Conservation (phyloP, 208 protist species). For the Pavlovales sp. region DNA sequence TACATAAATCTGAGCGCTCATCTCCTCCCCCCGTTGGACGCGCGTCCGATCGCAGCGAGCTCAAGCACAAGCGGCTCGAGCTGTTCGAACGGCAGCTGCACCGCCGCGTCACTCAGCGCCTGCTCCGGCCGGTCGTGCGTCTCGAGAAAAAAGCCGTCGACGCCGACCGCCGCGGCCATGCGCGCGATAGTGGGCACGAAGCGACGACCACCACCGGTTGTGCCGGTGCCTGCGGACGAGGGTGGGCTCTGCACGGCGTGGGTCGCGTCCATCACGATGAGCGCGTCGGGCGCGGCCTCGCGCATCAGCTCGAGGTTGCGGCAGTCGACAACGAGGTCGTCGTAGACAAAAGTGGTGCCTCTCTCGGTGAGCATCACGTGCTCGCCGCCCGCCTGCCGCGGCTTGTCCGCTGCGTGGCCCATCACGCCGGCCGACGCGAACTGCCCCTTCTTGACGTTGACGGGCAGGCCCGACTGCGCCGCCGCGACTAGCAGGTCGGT, state of each 20-base stretch:
- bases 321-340: constrained; percentile 27
- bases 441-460: constrained; percentile 37
- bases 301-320: constrained; percentile 11
- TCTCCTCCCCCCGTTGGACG: background rate
- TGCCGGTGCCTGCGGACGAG: background rate
- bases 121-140: constrained; percentile 13
- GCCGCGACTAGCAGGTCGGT: constrained; percentile 28
- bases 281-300: background rate
- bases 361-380: constrained; percentile 9
- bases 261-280: constrained; percentile 17
- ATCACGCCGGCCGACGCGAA: constrained; percentile 21
- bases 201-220: background rate
- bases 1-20: too few species aligned
- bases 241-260: constrained; percentile 19
- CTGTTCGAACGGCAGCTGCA: background rate
- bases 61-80: constrained; percentile 2
- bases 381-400: background rate
- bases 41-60: background rate
- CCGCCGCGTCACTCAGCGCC: constrained; percentile 15
- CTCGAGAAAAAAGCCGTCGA: constrained; percentile 26
- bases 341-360: constrained; percentile 16
- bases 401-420: background rate
- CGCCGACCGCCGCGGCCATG: background rate
- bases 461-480: background rate
- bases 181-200: background rate